Evolutionary conservation across 805 yeast genomes (phyloP).

Genomic region (Myxozyma kluyveri): DNA sequence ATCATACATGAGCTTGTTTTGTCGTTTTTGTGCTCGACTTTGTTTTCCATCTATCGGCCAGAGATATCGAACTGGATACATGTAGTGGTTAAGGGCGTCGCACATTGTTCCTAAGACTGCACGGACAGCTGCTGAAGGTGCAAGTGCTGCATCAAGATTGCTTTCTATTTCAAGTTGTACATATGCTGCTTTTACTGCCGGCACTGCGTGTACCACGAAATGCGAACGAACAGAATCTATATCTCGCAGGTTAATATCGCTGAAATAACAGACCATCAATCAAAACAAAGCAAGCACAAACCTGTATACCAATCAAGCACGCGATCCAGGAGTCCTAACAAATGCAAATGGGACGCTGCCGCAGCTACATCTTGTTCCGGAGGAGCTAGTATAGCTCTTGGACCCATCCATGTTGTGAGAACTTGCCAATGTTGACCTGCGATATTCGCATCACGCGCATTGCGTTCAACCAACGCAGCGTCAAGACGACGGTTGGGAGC

Average conservation of each 20-base stretch:
- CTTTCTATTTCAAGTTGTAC: background rate
- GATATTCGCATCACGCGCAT: slow-evolving; percentile 1
- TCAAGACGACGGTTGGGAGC: slow-evolving; percentile 16
- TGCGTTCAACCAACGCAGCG: background rate
- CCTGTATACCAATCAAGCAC: slow-evolving; percentile 28
- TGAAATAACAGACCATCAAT: no score
- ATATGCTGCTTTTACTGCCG: slow-evolving; percentile 9
- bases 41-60: no score
- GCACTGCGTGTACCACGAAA: slow-evolving; percentile 21
- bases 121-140: no score
- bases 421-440: slow-evolving; percentile 16
- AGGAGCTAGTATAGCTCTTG: slow-evolving; percentile 21
- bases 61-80: slow-evolving; percentile 13
- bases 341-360: no score
- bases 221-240: slow-evolving; percentile 24
- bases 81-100: slow-evolving; percentile 22
- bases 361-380: slow-evolving; percentile 5
- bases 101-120: slow-evolving; percentile 11
- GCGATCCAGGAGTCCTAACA: slow-evolving; percentile 3
- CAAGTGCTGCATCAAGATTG: background rate
- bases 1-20: no score
- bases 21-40: no score
- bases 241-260: background rate
- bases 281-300: background rate
- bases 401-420: slow-evolving; percentile 24